phyloP scores from a whole-genome alignment of 2,329 filamentous ascomycete species.

The Zymoseptoria brevis region DNA sequence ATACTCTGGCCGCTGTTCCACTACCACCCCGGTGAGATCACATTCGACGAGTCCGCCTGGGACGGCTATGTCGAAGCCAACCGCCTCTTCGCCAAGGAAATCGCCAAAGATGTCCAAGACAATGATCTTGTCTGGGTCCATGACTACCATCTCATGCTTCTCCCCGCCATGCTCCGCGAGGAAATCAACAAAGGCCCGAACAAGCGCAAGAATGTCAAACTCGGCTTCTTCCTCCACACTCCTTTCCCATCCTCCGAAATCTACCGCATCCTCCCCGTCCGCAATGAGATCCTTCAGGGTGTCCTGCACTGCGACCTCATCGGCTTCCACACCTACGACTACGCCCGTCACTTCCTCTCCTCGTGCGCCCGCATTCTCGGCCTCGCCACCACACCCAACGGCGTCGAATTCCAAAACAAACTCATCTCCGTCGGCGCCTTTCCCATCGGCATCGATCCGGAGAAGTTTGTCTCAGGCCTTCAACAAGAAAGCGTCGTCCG shows the following conservation, averaged over 20 bases:
- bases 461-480: slow-evolving; percentile 87
- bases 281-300: slow-evolving; percentile 78
- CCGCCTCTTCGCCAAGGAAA: slow-evolving; percentile 78
- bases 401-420: slow-evolving; percentile 81
- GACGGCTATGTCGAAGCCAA: slow-evolving; percentile 89
- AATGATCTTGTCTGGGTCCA: slow-evolving; percentile 97
- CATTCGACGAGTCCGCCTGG: slow-evolving; percentile 94
- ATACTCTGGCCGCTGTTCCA: slow-evolving; percentile 99
- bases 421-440: slow-evolving; percentile 90
- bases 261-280: slow-evolving; percentile 87
- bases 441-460: slow-evolving; percentile 94
- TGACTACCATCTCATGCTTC: slow-evolving; percentile 96
- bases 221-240: slow-evolving; percentile 96
- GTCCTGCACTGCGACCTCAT: slow-evolving; percentile 90
- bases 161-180: slow-evolving; percentile 89
- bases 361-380: slow-evolving; percentile 88
- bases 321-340: slow-evolving; percentile 98
- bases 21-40: slow-evolving; percentile 97
- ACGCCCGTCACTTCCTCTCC: slow-evolving; percentile 94
- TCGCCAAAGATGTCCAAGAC: slow-evolving; percentile 80
- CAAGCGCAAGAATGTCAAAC: slow-evolving; percentile 80
- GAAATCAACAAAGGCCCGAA: slow-evolving; percentile 60
- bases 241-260: slow-evolving; percentile 96
- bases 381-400: slow-evolving; percentile 78
- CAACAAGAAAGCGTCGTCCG: slow-evolving; percentile 79